Evolutionary conservation across 2,329 filamentous ascomycete species (phyloP).

Genomic region (Exserohilum rostratum): DNA sequence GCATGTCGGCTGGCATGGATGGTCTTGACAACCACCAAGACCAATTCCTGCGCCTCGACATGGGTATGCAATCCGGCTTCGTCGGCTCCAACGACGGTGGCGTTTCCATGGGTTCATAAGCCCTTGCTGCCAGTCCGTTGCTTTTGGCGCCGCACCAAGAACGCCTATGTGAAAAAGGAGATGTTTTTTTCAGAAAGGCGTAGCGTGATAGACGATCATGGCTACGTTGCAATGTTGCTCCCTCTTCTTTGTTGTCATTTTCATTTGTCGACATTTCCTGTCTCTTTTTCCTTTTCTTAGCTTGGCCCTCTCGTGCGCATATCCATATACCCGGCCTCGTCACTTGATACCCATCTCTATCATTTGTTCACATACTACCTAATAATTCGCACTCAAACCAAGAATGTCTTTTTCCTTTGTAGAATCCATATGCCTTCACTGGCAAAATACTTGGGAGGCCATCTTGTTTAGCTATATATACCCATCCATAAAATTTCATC

Average conservation of each 20-base stretch:
- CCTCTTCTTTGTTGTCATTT: slow-evolving; percentile 1
- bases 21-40: slow-evolving; percentile 42
- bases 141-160: not conserved
- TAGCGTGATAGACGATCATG: slow-evolving; percentile 7
- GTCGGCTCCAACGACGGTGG: slow-evolving; percentile 34
- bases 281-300: slow-evolving; percentile 2
- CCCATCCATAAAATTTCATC: not conserved
- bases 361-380: slow-evolving; percentile 3
- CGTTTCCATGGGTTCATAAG: slow-evolving; percentile 24
- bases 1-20: slow-evolving; percentile 41
- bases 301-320: slow-evolving; percentile 19
- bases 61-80: slow-evolving; percentile 37
- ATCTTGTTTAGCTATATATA: slow-evolving; percentile 2
- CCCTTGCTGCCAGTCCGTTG: not conserved
- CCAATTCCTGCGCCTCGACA: slow-evolving; percentile 42
- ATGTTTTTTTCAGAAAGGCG: slow-evolving; percentile 10
- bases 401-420: slow-evolving; percentile 7
- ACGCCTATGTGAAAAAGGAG: slow-evolving; percentile 5
- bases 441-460: slow-evolving; percentile 5
- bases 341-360: slow-evolving; percentile 10
- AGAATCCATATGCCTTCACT: slow-evolving; percentile 6
- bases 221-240: slow-evolving; percentile 3
- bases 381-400: not conserved
- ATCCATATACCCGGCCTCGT: slow-evolving; percentile 25
- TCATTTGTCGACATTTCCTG: slow-evolving; percentile 8